Conservation (phyloP, 805 yeast genomes). For the Nakazawaea pomicola region DNA sequence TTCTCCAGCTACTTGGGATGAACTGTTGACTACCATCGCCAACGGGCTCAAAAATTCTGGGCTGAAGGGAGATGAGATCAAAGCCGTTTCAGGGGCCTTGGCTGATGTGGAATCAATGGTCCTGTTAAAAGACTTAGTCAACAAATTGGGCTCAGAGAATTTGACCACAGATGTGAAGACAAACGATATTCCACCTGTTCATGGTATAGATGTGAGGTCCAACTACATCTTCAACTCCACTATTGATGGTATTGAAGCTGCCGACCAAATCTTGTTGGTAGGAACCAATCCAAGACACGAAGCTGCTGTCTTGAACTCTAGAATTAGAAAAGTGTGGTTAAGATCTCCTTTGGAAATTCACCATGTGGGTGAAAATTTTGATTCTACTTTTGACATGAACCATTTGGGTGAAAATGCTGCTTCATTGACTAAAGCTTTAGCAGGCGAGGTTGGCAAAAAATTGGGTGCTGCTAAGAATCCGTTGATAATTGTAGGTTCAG, state of each 20-base stretch:
- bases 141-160: constrained; percentile 77
- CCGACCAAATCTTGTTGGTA: constrained; percentile 73
- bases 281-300: constrained; percentile 90
- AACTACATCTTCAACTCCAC: constrained; percentile 78
- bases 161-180: constrained; percentile 64
- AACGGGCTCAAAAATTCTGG: constrained; percentile 49
- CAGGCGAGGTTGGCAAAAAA: constrained; percentile 65
- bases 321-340: constrained; percentile 80
- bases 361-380: constrained; percentile 71
- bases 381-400: constrained; percentile 64
- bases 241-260: constrained; percentile 74
- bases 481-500: constrained; percentile 76
- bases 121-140: constrained; percentile 73
- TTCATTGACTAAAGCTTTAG: constrained; percentile 54
- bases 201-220: constrained; percentile 71
- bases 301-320: constrained; percentile 82
- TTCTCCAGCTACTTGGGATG: constrained; percentile 81
- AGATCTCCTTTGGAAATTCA: constrained; percentile 61
- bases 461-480: constrained; percentile 67
- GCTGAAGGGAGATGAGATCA: constrained; percentile 66
- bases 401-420: constrained; percentile 58
- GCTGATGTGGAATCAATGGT: constrained; percentile 81
- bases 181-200: constrained; percentile 51
- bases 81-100: constrained; percentile 79
- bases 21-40: constrained; percentile 67